These are phyloP conservation scores for Umbelopsis sp. DNA, from an alignment of 371 early-diverging fungal genomes.

Conservation along the genomic window DNA sequence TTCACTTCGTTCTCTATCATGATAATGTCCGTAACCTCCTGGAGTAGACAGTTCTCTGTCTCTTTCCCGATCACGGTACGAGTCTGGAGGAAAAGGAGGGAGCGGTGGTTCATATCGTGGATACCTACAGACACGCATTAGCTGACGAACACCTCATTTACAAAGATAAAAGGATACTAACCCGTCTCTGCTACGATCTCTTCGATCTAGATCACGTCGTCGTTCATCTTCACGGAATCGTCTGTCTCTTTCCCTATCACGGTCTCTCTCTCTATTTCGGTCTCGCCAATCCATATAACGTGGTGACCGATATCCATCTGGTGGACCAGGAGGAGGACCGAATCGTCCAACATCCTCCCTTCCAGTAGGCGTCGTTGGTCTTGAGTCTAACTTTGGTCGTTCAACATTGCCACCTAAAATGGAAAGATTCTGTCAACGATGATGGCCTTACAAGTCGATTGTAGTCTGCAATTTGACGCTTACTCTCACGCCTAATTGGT, in stretches of 20 bases:
- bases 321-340: constrained; percentile 20
- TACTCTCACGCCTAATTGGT: constrained; percentile 45
- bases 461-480: not conserved
- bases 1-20: constrained; percentile 44
- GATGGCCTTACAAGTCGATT: not conserved
- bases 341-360: constrained; percentile 37
- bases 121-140: not conserved
- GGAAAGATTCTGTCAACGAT: not conserved
- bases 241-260: constrained; percentile 49
- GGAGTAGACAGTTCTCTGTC: constrained; percentile 43
- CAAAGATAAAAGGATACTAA: constrained; percentile 15
- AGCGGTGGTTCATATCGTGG: constrained; percentile 20
- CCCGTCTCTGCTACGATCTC: constrained; percentile 39
- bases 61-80: constrained; percentile 49
- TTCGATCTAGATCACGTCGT: constrained; percentile 48
- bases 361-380: constrained; percentile 32
- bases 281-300: constrained; percentile 52
- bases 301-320: constrained; percentile 30
- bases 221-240: constrained; percentile 52
- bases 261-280: constrained; percentile 50
- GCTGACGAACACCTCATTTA: not conserved
- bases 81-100: constrained; percentile 43
- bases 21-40: constrained; percentile 35
- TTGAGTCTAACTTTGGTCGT: constrained; percentile 22
- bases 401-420: constrained; percentile 27